Evolutionary conservation across 1,139 yeast species (phyloP).

Genomic region (Spathaspora sp.): DNA sequence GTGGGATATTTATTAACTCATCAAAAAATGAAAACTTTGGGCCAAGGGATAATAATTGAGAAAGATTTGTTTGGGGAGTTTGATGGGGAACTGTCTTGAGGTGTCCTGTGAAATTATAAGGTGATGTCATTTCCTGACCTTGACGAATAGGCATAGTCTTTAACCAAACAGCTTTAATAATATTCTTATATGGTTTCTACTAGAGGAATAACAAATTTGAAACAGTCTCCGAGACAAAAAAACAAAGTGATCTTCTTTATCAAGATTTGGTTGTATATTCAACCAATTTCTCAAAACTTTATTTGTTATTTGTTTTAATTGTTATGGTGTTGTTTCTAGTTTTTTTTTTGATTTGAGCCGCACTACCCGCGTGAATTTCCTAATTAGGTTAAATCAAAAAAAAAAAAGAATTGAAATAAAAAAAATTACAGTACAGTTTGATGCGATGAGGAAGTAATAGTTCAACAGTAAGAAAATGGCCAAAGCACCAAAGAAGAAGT

Average conservation of each 20-base stretch:
- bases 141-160: slow-evolving; percentile 5
- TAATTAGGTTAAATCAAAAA: background rate
- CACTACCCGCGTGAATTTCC: background rate
- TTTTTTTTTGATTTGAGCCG: background rate
- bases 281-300: background rate
- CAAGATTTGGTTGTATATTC: background rate
- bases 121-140: background rate
- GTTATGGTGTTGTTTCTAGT: background rate
- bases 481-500: slow-evolving; percentile 55
- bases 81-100: slow-evolving; percentile 4
- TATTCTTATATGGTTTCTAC: background rate
- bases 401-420: background rate
- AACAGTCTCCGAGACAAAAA: background rate
- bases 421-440: background rate
- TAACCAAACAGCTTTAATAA: background rate
- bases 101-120: background rate
- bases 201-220: background rate
- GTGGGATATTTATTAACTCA: slow-evolving; percentile 27
- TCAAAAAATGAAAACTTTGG: slow-evolving; percentile 35
- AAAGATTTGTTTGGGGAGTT: slow-evolving; percentile 6
- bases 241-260: too few relatives aligned
- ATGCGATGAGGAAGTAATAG: background rate
- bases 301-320: background rate
- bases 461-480: slow-evolving; percentile 45
- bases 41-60: slow-evolving; percentile 14